Percentiles rank a stretch among this genome's conserved stretches.
Evolutionary conservation across 306 rosid genomes (phyloP).

Genomic region (Dicorynia guianensis): DNA sequence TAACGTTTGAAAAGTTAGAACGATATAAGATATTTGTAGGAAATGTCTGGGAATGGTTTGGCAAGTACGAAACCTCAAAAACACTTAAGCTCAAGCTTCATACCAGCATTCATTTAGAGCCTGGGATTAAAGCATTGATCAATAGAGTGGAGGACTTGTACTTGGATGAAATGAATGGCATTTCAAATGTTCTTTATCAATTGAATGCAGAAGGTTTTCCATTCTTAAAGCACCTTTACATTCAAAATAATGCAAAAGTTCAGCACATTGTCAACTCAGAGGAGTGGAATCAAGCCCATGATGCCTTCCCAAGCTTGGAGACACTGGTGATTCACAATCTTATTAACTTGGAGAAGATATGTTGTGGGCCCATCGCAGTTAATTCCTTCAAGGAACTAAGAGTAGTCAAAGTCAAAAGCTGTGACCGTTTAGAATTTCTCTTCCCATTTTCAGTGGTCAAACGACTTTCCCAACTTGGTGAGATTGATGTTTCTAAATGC

Average conservation of each 20-base stretch:
- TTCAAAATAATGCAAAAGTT: neutral
- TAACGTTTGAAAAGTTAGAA: neutral
- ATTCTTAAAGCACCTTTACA: neutral
- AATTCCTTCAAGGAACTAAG: neutral
- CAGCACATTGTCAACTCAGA: neutral
- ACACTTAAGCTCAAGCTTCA: neutral
- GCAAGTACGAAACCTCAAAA: neutral
- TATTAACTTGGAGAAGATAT: neutral
- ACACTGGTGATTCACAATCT: neutral
- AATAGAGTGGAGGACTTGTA: neutral
- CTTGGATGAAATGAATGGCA: neutral
- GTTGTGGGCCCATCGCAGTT: no score
- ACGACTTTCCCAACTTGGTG: neutral
- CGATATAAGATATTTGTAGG: neutral
- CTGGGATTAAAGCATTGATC: neutral
- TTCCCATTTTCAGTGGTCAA: conserved; percentile 7
- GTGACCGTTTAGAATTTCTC: neutral
- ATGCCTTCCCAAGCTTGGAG: conserved; percentile 26
- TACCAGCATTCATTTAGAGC: no score
- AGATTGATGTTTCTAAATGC: neutral
- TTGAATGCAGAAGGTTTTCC: conserved; percentile 13
- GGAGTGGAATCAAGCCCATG: neutral
- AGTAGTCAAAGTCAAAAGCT: neutral
- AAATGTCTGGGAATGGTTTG: neutral
- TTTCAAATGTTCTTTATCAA: neutral